Base-by-base conservation (phyloP, 1,284 basidiomycete genomes). In the Trichosporon sp. region DNA sequence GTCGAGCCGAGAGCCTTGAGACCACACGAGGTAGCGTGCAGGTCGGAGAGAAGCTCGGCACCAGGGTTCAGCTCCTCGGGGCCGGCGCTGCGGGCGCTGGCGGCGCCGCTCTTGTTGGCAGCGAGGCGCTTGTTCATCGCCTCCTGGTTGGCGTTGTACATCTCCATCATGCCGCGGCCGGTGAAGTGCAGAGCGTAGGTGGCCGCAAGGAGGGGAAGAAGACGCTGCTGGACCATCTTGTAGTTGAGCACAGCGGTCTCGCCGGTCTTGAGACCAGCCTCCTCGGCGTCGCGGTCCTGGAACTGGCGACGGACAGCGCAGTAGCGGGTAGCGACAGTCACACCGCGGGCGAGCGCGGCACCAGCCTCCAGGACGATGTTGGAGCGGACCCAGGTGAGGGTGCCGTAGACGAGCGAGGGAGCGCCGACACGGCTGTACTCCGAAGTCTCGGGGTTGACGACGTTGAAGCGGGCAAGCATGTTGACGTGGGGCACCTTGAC, bases 381-480 rank as follows among this genome's bases (percentile, higher is more conserved):
- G 9, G 82, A 82, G 58, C 84, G 78, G 23, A 84, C 84, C 56
- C 80, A 79, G 14, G 85, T 80, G 32, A 86, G 75, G 3, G 85
- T 84, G 56, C 84, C 84, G 71, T 86, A 85, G 3, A 84, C 84
- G 64, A 86, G 78, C 67, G 66, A 85, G 83, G 58, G 83, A 81
- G 36, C 85, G 79, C 56, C 84, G 82, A 44, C 78, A 73, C 60
- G 79, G 73, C 21, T 74, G 77, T 57, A 80, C 75, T n/a, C 66
- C 64, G 23, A 74, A 71, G 40, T 85, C 80, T 19, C 81, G 78
- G 13, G 84, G 74, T 68, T 64, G n/a, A 79, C 78, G 68, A 84
- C 82, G 49, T 83, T 84, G 75, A 85, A 84, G 77, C 85, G 85
- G 81, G 85, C 85, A 68, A 86, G 81, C 84, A 86, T 85, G 75